Evolutionary conservation across 1,139 yeast genomes (phyloP).

Genomic region (Kodamaea arcana): DNA sequence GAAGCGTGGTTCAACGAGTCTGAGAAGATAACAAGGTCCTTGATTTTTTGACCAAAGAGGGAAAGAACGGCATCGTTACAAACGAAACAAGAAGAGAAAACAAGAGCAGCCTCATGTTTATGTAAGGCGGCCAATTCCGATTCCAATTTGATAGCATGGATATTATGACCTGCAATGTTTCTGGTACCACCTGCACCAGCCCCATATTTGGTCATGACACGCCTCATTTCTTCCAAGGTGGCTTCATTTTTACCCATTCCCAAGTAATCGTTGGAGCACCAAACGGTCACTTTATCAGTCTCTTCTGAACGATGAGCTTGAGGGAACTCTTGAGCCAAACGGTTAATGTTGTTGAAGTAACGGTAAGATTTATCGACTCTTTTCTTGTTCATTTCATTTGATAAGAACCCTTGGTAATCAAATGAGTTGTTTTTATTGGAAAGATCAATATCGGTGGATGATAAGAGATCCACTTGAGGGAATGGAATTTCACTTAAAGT

Average conservation of each 20-base stretch:
- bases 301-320: slow-evolving; percentile 77
- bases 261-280: slow-evolving; percentile 97
- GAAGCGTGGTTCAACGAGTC: slow-evolving; percentile 96
- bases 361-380: slow-evolving; percentile 89
- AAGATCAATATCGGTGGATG: too few species aligned
- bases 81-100: slow-evolving; percentile 91
- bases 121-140: slow-evolving; percentile 85
- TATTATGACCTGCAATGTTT: slow-evolving; percentile 96
- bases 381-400: slow-evolving; percentile 63
- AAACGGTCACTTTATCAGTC: slow-evolving; percentile 85
- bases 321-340: slow-evolving; percentile 92
- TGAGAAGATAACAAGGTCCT: slow-evolving; percentile 85
- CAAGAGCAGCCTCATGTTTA: slow-evolving; percentile 92
- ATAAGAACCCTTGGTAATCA: slow-evolving; percentile 64
- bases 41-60: slow-evolving; percentile 83
- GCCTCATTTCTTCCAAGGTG: slow-evolving; percentile 73
- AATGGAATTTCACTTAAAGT: slow-evolving; percentile 8
- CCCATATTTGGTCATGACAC: slow-evolving; percentile 83
- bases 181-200: slow-evolving; percentile 99
- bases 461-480: slow-evolving; percentile 27
- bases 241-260: slow-evolving; percentile 85
- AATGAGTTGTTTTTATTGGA: slow-evolving; percentile 44
- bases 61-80: slow-evolving; percentile 97
- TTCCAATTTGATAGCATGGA: slow-evolving; percentile 82
- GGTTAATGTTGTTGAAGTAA: slow-evolving; percentile 92